Percentiles rank a stretch among this genome's conserved stretches.
These are phyloP conservation scores for Saccharomyces uvarum DNA, from an alignment of 1,139 yeast species.

Conservation along the genomic window DNA sequence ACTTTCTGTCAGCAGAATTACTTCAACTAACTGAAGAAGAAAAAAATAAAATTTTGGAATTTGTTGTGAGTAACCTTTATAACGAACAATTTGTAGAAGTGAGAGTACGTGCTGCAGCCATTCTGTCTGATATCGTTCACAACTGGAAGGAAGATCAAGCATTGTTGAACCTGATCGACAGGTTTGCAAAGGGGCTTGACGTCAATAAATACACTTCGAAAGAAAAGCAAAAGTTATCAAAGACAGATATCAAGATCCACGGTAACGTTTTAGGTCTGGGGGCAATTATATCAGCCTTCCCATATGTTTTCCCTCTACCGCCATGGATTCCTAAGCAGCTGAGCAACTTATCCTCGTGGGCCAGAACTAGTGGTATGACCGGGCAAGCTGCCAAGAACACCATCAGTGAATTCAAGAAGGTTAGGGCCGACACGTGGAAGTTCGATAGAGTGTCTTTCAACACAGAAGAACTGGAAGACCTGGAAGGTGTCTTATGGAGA, in stretches of 20 bases:
- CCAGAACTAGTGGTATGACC: constrained; percentile 60
- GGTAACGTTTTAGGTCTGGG: constrained; percentile 89
- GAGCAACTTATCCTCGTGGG: constrained; percentile 59
- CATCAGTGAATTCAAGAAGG: constrained; percentile 79
- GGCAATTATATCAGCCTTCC: constrained; percentile 81
- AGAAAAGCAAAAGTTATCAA: constrained; percentile 34
- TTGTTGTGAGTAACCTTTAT: constrained; percentile 48
- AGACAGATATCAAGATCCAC: constrained; percentile 53
- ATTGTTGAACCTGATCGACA: constrained; percentile 34
- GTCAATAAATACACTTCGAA: constrained; percentile 19
- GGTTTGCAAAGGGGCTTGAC: constrained; percentile 36
- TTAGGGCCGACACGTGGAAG: constrained; percentile 95
- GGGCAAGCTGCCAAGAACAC: constrained; percentile 81
- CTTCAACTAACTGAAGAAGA: constrained; percentile 47
- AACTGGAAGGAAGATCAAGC: constrained; percentile 47
- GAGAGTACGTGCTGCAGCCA: constrained; percentile 65
- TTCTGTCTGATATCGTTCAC: constrained; percentile 75
- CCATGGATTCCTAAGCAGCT: constrained; percentile 76
- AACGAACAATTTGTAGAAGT: constrained; percentile 63
- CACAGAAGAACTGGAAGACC: constrained; percentile 74
- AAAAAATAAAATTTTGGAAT: constrained; percentile 43
- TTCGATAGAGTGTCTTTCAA: constrained; percentile 73
- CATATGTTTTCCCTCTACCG: constrained; percentile 89
- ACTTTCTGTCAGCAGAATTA: constrained; percentile 66
- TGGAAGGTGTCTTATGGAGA: constrained; percentile 91